phyloP scores from a whole-genome alignment of 2,329 filamentous ascomycete species.

The Cercospora zeina region DNA sequence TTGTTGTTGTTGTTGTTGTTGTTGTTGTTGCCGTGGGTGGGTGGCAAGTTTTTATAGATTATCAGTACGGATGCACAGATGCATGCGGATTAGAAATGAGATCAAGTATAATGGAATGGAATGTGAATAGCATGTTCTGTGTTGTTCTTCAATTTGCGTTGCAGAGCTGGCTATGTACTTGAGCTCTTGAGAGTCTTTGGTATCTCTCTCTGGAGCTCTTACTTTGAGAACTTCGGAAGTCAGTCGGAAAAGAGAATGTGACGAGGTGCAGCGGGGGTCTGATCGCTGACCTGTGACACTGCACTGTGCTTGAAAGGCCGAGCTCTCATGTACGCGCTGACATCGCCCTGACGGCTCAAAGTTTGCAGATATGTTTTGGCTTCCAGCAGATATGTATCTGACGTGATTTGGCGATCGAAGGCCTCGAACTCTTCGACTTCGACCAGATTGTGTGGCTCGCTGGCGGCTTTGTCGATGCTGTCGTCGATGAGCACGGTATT shows the following conservation, averaged over 20 bases:
- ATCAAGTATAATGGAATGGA: not conserved
- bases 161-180: not conserved
- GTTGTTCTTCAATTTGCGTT: not conserved
- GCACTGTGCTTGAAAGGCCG: constrained; percentile 20
- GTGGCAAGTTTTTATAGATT: not conserved
- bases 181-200: not conserved
- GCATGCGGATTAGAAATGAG: constrained; percentile 10
- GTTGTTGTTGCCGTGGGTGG: not conserved
- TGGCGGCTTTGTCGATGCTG: constrained; percentile 72
- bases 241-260: not conserved
- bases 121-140: not conserved
- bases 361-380: constrained; percentile 58
- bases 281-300: not conserved
- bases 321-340: constrained; percentile 43
- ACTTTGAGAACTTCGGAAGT: no score
- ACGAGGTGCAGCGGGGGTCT: not conserved
- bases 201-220: no score
- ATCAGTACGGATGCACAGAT: constrained; percentile 16
- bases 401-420: constrained; percentile 45
- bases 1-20: no score
- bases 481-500: constrained; percentile 94
- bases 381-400: constrained; percentile 49
- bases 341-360: constrained; percentile 55
- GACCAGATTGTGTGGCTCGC: constrained; percentile 81
- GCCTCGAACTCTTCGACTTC: constrained; percentile 73